Conservation (phyloP, 805 yeast genomes). For the Cyberlindnera meyerae region DNA sequence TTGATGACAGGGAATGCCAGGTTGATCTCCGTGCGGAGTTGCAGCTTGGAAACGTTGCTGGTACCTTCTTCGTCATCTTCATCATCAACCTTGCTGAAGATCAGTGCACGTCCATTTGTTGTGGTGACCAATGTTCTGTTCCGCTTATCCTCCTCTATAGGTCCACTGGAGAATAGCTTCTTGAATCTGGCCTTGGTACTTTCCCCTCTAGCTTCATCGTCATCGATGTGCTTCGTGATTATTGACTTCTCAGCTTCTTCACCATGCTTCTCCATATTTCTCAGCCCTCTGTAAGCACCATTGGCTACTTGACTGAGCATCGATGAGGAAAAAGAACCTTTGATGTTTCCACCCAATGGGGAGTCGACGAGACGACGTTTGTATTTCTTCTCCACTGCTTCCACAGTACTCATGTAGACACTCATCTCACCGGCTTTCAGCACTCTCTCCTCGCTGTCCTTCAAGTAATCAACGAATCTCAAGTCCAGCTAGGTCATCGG, state of each 20-base stretch:
- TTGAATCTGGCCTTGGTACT: constrained; percentile 20
- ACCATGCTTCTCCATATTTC: constrained; percentile 28
- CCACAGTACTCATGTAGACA: constrained; percentile 41
- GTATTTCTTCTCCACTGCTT: constrained; percentile 49
- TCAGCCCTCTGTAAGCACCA: constrained; percentile 38
- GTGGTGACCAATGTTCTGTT: constrained; percentile 55
- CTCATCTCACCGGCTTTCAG: constrained; percentile 51
- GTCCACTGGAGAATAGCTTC: constrained; percentile 19
- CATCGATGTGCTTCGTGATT: constrained; percentile 17
- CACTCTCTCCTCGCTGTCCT: constrained; percentile 55
- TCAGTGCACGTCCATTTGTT: constrained; percentile 55
- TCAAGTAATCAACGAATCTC: constrained; percentile 53
- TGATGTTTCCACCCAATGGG: constrained; percentile 42
- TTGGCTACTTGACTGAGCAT: constrained; percentile 41
- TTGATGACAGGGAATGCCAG: constrained; percentile 47
- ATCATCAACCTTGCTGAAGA: constrained; percentile 35
- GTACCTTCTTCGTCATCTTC: constrained; percentile 5
- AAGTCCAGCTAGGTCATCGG: constrained; percentile 50
- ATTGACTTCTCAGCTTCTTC: constrained; percentile 29
- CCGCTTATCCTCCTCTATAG: constrained; percentile 33
- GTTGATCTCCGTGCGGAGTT: constrained; percentile 49
- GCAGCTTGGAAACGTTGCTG: constrained; percentile 24
- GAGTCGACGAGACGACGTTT: constrained; percentile 56
- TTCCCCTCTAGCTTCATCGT: constrained; percentile 12
- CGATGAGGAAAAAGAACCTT: constrained; percentile 33